Evolutionary conservation across 805 yeast genomes (phyloP).

Genomic region (Nakazawaea ernobii): DNA sequence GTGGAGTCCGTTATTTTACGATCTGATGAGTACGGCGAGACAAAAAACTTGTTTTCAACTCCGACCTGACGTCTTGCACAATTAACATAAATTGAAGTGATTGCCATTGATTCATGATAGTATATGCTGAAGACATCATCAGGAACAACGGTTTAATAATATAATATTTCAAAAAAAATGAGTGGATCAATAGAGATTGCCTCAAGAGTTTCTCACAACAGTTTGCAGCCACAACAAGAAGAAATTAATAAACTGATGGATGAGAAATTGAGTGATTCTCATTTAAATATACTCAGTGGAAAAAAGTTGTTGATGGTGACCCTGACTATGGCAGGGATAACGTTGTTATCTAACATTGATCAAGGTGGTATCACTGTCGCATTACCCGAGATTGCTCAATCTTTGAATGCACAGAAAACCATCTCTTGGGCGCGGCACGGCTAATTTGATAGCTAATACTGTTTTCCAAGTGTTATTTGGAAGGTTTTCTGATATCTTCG

Average conservation of each 20-base stretch:
- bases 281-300: constrained; percentile 3
- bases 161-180: no score
- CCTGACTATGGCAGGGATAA: constrained; percentile 3
- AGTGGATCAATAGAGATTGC: no score
- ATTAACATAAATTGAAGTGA: no score
- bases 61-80: no score
- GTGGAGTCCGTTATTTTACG: no score
- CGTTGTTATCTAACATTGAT: constrained; percentile 34
- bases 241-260: not conserved
- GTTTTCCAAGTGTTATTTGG: constrained; percentile 50
- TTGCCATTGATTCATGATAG: no score
- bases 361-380: constrained; percentile 45
- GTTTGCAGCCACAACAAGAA: no score
- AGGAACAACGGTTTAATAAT: no score
- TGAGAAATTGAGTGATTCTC: constrained; percentile 10
- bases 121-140: no score
- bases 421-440: constrained; percentile 55
- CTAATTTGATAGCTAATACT: constrained; percentile 43
- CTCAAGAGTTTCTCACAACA: no score
- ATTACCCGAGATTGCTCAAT: constrained; percentile 40
- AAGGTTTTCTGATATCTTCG: constrained; percentile 48
- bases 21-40: no score
- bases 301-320: constrained; percentile 6
- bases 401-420: constrained; percentile 35
- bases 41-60: no score